These are phyloP conservation scores for Grosmannia huntii DNA, from an alignment of 2,329 filamentous ascomycete genomes.

Conservation along the genomic window DNA sequence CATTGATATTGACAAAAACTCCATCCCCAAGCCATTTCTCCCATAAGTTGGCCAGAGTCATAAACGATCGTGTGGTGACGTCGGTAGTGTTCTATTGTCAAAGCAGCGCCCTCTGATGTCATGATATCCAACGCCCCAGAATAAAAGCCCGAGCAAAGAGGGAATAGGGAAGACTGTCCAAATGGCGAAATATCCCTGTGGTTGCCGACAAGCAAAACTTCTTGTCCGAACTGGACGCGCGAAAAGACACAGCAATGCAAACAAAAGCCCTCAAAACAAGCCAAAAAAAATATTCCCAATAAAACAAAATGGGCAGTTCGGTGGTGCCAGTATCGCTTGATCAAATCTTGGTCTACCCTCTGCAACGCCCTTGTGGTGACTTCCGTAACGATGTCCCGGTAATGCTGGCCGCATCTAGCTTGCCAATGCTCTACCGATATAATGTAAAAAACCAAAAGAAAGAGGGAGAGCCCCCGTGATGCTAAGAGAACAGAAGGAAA, in stretches of 20 bases:
- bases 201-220: too few species aligned
- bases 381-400: not conserved
- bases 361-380: not conserved
- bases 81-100: not conserved
- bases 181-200: not conserved
- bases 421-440: not conserved
- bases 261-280: not conserved
- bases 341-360: constrained; percentile 1
- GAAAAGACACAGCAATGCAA: not conserved
- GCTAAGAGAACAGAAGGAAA: not conserved
- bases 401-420: not conserved
- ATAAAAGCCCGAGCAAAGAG: not conserved
- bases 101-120: not conserved
- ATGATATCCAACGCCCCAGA: not conserved
- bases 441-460: not conserved
- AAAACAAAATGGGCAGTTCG: not conserved
- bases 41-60: not conserved
- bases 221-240: too few species aligned
- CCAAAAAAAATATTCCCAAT: not conserved
- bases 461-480: not conserved
- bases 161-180: not conserved
- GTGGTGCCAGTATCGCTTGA: not conserved
- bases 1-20: not conserved
- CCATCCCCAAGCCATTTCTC: not conserved
- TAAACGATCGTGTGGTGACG: not conserved